These are phyloP conservation scores for Persicaria tinctoria DNA, from an alignment of 148 eudicot genomes.

Conservation along the genomic window DNA sequence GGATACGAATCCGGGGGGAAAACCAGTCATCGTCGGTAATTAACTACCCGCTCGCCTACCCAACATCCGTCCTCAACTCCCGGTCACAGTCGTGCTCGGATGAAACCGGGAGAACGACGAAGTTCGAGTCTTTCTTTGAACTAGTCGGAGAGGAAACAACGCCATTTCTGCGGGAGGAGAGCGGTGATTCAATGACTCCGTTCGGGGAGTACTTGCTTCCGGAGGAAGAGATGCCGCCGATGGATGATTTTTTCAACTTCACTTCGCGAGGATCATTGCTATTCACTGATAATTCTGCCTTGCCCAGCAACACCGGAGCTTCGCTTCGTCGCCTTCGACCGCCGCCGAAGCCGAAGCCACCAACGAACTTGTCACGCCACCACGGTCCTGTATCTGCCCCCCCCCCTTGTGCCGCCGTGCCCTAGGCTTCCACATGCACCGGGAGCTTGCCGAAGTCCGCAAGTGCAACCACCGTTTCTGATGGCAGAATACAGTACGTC, in stretches of 20 bases:
- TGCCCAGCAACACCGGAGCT: too few species aligned
- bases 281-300: background rate
- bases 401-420: too few species aligned
- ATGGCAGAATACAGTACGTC: too few species aligned
- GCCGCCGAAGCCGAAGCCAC: too few species aligned
- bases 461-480: too few species aligned
- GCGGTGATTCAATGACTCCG: background rate
- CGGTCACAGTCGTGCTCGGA: slow-evolving; percentile 1
- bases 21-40: background rate
- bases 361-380: too few species aligned
- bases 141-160: background rate
- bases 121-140: background rate
- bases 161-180: background rate
- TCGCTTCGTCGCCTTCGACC: too few species aligned
- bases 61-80: slow-evolving; percentile 3
- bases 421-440: too few species aligned
- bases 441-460: too few species aligned
- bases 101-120: background rate
- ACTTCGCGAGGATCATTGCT: background rate
- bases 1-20: slow-evolving; percentile 2
- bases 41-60: background rate
- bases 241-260: background rate
- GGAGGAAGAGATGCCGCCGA: background rate
- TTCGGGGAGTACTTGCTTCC: background rate
- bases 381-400: too few species aligned